Conservation (phyloP, 768 basidiomycete genomes). For the Obba rivulosa region DNA sequence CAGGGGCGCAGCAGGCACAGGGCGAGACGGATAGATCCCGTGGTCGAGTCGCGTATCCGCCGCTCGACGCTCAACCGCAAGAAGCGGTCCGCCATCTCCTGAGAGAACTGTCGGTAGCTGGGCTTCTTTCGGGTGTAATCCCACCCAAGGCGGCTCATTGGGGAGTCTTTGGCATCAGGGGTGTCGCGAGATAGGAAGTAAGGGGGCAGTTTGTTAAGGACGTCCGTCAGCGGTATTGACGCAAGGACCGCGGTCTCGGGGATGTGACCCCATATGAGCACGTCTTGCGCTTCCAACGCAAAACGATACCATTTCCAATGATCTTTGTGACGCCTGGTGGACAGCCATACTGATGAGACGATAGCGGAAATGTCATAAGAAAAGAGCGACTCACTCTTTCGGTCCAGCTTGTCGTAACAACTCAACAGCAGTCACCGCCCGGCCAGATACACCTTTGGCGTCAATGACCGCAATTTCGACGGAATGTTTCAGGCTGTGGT, state of each 20-base stretch:
- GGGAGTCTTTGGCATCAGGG: conserved; percentile 25
- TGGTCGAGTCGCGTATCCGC: conserved; percentile 61
- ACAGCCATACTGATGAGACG: background rate
- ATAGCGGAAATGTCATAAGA: background rate
- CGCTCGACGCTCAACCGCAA: conserved; percentile 47
- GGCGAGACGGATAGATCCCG: conserved; percentile 62
- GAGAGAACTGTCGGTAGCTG: conserved; percentile 67
- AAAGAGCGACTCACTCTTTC: conserved; percentile 44
- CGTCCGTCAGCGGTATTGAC: conserved; percentile 60
- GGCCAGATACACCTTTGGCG: conserved; percentile 48
- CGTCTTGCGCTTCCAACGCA: conserved; percentile 70
- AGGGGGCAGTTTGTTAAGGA: conserved; percentile 65
- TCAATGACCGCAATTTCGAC: conserved; percentile 79
- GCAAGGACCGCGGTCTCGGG: conserved; percentile 61
- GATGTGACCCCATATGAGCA: conserved; percentile 65
- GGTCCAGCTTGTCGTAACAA: conserved; percentile 47
- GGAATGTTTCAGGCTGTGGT: conserved; percentile 65
- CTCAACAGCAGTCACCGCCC: conserved; percentile 62
- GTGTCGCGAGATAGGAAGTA: conserved; percentile 49
- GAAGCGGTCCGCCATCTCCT: conserved; percentile 61
- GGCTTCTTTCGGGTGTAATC: conserved; percentile 54
- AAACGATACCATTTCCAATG: conserved; percentile 77
- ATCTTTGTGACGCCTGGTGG: conserved; percentile 47
- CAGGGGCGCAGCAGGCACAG: conserved; percentile 64
- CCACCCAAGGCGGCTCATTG: conserved; percentile 41